Conservation (phyloP, 2,329 filamentous ascomycete genomes). For the Myriosclerotinia scirpicola region DNA sequence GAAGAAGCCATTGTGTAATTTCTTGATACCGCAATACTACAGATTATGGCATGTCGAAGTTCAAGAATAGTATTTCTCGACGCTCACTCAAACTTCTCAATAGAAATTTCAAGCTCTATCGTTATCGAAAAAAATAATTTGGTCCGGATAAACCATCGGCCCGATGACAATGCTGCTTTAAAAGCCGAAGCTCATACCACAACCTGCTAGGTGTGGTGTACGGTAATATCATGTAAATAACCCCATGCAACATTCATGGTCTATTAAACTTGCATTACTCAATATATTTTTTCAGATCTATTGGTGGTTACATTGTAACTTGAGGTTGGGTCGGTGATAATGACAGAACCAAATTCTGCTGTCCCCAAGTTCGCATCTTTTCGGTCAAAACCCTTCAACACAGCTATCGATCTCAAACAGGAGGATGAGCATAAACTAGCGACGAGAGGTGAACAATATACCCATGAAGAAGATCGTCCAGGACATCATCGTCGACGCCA, state of each 20-base stretch:
- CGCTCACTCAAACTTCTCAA: constrained; percentile 21
- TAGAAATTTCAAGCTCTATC: constrained; percentile 25
- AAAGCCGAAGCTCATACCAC: neutral
- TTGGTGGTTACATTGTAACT: neutral
- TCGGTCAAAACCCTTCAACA: constrained; percentile 49
- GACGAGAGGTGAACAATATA: constrained; percentile 11
- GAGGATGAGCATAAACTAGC: constrained; percentile 27
- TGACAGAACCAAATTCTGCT: constrained; percentile 37
- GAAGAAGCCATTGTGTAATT: constrained; percentile 68
- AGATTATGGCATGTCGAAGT: constrained; percentile 27
- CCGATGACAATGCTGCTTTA: constrained; percentile 17
- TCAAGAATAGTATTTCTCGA: constrained; percentile 16
- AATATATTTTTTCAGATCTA: neutral
- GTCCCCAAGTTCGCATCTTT: constrained; percentile 77
- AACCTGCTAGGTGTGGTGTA: no score
- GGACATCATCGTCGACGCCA: constrained; percentile 17
- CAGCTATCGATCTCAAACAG: constrained; percentile 20
- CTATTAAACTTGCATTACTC: neutral
- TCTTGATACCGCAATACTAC: constrained; percentile 8
- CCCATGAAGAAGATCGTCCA: constrained; percentile 14
- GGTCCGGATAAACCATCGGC: constrained; percentile 19
- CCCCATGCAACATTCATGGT: neutral
- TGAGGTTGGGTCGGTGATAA: constrained; percentile 12
- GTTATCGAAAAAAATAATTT: constrained; percentile 24
- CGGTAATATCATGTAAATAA: neutral